Evolutionary conservation across 345 rosid species (phyloP), one percentile per base, ranked within the genome.

Genomic region (Acer negundo): DNA sequence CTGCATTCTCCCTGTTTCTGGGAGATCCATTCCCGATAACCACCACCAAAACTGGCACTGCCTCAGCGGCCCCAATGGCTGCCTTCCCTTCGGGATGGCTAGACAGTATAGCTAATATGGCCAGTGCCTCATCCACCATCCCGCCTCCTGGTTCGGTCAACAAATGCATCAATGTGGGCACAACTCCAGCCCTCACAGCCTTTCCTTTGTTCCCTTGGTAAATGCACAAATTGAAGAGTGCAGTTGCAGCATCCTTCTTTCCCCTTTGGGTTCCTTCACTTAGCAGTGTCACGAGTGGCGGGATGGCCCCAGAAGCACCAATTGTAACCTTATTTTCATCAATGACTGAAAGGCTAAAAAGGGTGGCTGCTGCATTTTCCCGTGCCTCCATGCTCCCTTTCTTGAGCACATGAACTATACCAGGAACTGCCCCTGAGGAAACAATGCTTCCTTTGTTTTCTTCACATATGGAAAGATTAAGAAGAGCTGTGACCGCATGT

Each of bases 341-440:
- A 31, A 94, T 87, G 24, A 94, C 97, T 1, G 99, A 96, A 58
- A 96, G 92, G 85, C 99, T 96, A 82, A 96, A 96, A 67, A 96
- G 97, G 19, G 99, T 90, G 24, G 99, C 99, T 2, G 99, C 99
- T 2, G 99, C 98, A 76, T 96, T 96, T 84, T 96, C 99, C 80
- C 98, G 91, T 20, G 99, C 99, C 72, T 94, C 98, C 99, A 94
- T 96, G 91, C 97, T 94, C 47, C 99, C 99, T 79, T 85, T 96
- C 88, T 89, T 96, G 47, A 96, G 97, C 58, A 96, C 99, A 75
- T 86, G 94, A 67, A 94, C 97, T 67, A 96, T 92, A 77, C 98
- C 94, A 12, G 97, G 99, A 79, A 96, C 94, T 42, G 99, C 99
- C 65, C 97, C 97, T 64, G 89, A 90, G 31, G 91, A 82, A 74